Evolutionary conservation across 495 filamentous ascomycete genomes (phyloP).

Genomic region (Aspergillus wentii): DNA sequence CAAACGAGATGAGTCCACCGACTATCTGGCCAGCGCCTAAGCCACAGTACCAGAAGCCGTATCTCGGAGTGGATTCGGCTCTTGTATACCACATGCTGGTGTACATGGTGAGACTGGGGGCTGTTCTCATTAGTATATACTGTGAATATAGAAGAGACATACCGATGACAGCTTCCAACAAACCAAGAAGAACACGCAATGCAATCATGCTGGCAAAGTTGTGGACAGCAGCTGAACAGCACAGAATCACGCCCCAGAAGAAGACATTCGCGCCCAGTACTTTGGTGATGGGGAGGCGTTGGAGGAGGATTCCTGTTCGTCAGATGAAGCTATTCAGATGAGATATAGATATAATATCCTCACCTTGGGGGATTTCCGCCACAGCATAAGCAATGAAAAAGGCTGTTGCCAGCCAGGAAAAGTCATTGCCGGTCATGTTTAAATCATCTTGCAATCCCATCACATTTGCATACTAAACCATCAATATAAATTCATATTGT

Average conservation of each 20-base stretch:
- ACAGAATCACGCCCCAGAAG: conserved; percentile 56
- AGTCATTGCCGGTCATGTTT: conserved; percentile 47
- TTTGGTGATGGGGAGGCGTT: conserved; percentile 50
- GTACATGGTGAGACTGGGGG: conserved; percentile 47
- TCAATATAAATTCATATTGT: background rate
- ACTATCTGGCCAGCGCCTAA: conserved; percentile 60
- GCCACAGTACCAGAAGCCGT: conserved; percentile 62
- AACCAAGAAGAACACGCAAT: conserved; percentile 55
- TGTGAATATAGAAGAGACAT: too few species aligned
- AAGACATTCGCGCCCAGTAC: conserved; percentile 51
- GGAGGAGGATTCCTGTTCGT: conserved; percentile 31
- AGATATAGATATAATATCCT: conserved; percentile 1
- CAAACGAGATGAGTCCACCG: conserved; percentile 57
- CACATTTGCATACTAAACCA: conserved; percentile 54
- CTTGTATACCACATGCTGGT: conserved; percentile 58
- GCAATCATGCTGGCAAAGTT: conserved; percentile 41
- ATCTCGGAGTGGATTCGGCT: conserved; percentile 56
- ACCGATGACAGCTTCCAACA: conserved; percentile 61
- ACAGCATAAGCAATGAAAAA: conserved; percentile 54
- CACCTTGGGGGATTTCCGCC: conserved; percentile 51
- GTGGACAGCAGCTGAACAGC: conserved; percentile 48
- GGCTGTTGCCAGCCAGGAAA: conserved; percentile 47
- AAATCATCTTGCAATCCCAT: conserved; percentile 50
- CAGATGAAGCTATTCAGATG: background rate
- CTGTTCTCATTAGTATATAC: too few species aligned